Evolutionary conservation across 1,284 basidiomycete species (phyloP).

Genomic region (Sphagnurus paluster): DNA sequence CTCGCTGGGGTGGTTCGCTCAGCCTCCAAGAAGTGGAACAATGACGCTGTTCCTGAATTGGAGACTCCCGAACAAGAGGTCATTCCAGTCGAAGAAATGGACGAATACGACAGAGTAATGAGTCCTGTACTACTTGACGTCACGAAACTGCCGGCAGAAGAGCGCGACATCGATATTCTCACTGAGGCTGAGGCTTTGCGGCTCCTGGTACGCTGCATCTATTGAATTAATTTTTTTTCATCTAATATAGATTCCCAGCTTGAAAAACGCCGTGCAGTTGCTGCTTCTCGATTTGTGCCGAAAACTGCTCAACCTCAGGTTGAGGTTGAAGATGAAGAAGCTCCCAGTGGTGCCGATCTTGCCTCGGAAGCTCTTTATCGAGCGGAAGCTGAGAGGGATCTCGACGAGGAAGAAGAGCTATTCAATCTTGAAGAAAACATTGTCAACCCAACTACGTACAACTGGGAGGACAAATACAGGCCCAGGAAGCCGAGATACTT

Average conservation of each 20-base stretch:
- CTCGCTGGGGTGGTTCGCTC: constrained; percentile 74
- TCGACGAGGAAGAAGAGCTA: constrained; percentile 94
- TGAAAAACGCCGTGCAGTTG: constrained; percentile 73
- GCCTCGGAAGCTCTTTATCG: constrained; percentile 85
- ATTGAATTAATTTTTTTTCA: background rate
- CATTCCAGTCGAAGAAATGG: constrained; percentile 58
- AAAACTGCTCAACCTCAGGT: constrained; percentile 58
- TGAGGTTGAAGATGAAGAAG: constrained; percentile 53
- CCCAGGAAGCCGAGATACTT: constrained; percentile 99
- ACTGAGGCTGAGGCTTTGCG: constrained; percentile 66
- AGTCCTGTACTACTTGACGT: constrained; percentile 76
- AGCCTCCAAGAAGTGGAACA: constrained; percentile 46
- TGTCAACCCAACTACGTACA: constrained; percentile 80
- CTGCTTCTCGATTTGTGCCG: constrained; percentile 83
- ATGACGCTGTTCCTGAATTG: constrained; percentile 41
- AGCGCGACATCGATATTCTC: constrained; percentile 77
- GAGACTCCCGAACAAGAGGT: constrained; percentile 38
- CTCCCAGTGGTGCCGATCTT: constrained; percentile 72
- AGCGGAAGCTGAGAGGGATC: constrained; percentile 85
- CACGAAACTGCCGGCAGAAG: constrained; percentile 69
- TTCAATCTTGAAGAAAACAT: constrained; percentile 92
- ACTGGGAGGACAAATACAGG: constrained; percentile 98
- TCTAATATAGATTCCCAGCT: constrained; percentile 46
- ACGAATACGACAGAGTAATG: constrained; percentile 82
- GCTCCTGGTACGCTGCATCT: constrained; percentile 54